Conservation (phyloP, 352 stramenopile genomes). For the Globisporangium recalcitrans region DNA sequence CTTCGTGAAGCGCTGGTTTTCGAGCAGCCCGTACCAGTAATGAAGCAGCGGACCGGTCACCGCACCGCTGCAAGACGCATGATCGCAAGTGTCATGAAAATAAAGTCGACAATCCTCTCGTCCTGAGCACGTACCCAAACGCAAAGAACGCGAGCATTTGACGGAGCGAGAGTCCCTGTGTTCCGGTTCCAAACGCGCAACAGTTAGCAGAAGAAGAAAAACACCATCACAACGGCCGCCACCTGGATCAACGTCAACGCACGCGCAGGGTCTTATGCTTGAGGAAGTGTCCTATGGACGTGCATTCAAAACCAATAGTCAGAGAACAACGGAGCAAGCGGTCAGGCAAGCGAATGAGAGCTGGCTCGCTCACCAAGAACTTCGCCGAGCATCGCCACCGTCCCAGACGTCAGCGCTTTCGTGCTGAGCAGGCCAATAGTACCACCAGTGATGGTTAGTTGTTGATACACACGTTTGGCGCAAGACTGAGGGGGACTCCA, state of each 20-base stretch:
- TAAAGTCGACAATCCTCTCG: not conserved
- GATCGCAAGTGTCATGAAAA: not conserved
- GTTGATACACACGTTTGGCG: no score
- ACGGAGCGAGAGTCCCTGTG: constrained; percentile 49
- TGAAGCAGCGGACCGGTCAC: constrained; percentile 62
- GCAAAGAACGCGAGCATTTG: constrained; percentile 69
- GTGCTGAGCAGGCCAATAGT: constrained; percentile 28
- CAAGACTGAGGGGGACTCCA: no score
- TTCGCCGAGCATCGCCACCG: constrained; percentile 60
- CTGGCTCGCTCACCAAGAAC: constrained; percentile 37
- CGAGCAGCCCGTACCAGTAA: constrained; percentile 66
- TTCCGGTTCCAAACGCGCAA: not conserved
- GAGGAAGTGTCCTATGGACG: constrained; percentile 55
- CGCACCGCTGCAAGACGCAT: constrained; percentile 25
- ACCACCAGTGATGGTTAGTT: not conserved
- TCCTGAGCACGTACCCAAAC: constrained; percentile 40
- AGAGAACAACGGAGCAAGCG: not conserved
- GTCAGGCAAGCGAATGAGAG: not conserved
- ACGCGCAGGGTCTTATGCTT: constrained; percentile 68
- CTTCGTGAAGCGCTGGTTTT: constrained; percentile 56
- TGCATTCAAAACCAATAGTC: not conserved
- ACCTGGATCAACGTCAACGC: not conserved
- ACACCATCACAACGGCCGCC: not conserved
- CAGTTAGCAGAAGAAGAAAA: not conserved
- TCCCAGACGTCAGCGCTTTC: constrained; percentile 59